Conservation (phyloP, 306 rosid genomes). For the Quercus alba region DNA sequence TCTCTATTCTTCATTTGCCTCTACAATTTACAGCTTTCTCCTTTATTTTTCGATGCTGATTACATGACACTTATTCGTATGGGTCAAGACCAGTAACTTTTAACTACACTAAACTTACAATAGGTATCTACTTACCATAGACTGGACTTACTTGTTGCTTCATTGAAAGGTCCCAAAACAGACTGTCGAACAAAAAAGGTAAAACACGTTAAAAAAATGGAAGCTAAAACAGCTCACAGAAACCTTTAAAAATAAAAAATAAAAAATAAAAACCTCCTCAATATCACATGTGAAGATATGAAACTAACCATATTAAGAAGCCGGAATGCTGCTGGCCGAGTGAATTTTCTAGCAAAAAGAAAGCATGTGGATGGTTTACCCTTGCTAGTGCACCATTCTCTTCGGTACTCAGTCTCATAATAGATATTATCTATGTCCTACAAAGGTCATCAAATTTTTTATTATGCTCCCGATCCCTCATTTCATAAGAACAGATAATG, state of each 20-base stretch:
- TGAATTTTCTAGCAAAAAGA: constrained; percentile 92
- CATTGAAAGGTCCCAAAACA: constrained; percentile 44
- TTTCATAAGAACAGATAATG: constrained; percentile 5
- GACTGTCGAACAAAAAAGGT: constrained; percentile 43
- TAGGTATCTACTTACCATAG: constrained; percentile 8
- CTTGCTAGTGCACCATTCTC: constrained; percentile 95
- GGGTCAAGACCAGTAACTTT: background rate
- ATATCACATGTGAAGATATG: constrained; percentile 1
- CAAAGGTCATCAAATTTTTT: constrained; percentile 18
- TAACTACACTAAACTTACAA: constrained; percentile 13
- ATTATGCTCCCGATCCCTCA: background rate
- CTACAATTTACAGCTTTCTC: constrained; percentile 1
- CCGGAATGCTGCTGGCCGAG: constrained; percentile 88
- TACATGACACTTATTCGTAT: background rate
- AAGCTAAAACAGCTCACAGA: too few species aligned
- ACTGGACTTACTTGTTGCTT: constrained; percentile 29
- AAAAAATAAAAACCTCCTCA: background rate
- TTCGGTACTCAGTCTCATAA: constrained; percentile 88
- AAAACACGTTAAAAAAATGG: background rate
- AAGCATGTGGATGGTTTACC: constrained; percentile 88
- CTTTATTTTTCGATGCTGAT: constrained; percentile 1
- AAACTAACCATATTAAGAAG: constrained; percentile 77
- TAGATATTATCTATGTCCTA: constrained; percentile 89
- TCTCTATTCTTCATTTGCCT: background rate
- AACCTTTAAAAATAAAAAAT: too few species aligned